Conservation (phyloP, 106 monocot species). For the Allium fistulosum region DNA sequence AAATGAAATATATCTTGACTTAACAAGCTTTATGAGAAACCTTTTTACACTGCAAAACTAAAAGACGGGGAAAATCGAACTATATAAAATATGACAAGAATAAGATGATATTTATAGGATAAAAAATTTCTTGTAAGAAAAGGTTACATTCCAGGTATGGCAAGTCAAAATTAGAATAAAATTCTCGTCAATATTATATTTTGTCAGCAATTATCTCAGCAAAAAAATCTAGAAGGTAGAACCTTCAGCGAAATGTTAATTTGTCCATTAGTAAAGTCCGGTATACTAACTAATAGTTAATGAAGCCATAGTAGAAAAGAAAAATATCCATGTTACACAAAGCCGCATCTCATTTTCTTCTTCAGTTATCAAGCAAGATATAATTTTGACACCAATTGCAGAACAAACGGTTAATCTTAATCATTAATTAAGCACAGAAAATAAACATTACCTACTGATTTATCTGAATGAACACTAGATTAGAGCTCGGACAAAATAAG, state of each 20-base stretch:
- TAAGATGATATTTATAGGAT: not conserved
- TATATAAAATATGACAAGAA: not conserved
- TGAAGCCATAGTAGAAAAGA: not conserved
- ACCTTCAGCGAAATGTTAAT: not conserved
- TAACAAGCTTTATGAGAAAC: not conserved
- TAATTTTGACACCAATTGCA: conserved; percentile 1
- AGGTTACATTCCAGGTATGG: not conserved
- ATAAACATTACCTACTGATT: conserved; percentile 1
- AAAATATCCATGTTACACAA: not conserved
- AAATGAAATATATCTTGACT: not conserved
- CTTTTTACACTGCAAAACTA: not conserved
- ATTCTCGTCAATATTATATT: not conserved
- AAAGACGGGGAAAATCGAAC: not conserved
- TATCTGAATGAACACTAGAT: not conserved
- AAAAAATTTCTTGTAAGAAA: not conserved
- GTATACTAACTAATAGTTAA: not conserved
- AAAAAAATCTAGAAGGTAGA: not conserved
- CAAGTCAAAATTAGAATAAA: not conserved
- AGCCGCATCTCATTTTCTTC: not conserved
- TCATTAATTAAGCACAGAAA: not conserved
- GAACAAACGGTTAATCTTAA: not conserved
- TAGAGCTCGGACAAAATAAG: not conserved
- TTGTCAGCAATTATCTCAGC: conserved; percentile 1
- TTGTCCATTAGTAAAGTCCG: not conserved
- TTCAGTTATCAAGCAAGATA: not conserved